A percentile compares a stretch with the other conserved stretches of the same genome.
Conservation (phyloP, 805 yeast species). For the Ogataea salicorniae region DNA sequence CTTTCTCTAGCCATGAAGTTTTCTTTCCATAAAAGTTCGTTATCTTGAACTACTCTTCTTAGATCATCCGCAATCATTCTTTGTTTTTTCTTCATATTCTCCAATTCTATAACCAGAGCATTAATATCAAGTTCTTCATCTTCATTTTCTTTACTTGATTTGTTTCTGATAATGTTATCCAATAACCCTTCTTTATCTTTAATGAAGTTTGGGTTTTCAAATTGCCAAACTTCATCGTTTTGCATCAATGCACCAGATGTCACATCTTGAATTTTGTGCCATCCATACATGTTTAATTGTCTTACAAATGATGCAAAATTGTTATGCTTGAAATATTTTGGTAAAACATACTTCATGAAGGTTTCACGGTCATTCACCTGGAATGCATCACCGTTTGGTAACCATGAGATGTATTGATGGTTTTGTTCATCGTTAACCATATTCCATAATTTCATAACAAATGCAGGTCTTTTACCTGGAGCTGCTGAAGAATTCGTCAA, state of each 20-base stretch:
- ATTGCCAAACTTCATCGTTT: constrained; percentile 82
- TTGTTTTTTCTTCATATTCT: constrained; percentile 72
- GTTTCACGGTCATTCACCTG: constrained; percentile 78
- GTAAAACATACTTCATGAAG: constrained; percentile 79
- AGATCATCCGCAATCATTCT: constrained; percentile 78
- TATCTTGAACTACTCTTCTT: constrained; percentile 77
- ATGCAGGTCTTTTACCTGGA: constrained; percentile 70
- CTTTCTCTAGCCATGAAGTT: constrained; percentile 78
- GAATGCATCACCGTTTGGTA: constrained; percentile 78
- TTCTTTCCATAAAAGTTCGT: constrained; percentile 89
- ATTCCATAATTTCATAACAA: constrained; percentile 89
- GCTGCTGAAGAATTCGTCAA: constrained; percentile 13
- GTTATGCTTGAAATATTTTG: constrained; percentile 90
- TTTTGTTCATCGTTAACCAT: constrained; percentile 86
- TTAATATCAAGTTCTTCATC: constrained; percentile 45
- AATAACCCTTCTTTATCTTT: constrained; percentile 77
- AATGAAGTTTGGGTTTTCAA: constrained; percentile 75
- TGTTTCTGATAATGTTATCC: constrained; percentile 79
- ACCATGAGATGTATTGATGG: constrained; percentile 73
- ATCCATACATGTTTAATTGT: constrained; percentile 96
- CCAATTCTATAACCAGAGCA: constrained; percentile 63
- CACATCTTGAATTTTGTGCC: constrained; percentile 97
- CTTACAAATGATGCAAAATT: constrained; percentile 95
- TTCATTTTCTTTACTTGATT: constrained; percentile 37
- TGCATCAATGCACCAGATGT: constrained; percentile 63